Conservation (phyloP, 2,329 filamentous ascomycete species). For the Cryphonectria nitschkei region DNA sequence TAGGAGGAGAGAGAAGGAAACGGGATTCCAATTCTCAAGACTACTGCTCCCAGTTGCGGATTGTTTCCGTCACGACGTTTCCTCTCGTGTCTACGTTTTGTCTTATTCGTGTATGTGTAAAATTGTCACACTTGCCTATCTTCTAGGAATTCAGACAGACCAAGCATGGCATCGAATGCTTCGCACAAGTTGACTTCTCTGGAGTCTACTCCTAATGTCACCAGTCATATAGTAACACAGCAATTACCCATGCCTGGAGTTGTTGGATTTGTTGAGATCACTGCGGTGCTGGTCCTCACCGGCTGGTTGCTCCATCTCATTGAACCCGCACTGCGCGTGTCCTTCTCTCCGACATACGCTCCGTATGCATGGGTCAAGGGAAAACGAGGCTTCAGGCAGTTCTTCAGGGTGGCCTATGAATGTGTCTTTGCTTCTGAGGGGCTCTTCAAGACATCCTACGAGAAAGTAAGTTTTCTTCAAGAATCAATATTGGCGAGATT, state of each 20-base stretch:
- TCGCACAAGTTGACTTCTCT: neutral
- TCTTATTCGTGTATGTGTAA: neutral
- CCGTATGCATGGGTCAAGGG: conserved; percentile 5
- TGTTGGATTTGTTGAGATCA: neutral
- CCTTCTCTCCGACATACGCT: conserved; percentile 2
- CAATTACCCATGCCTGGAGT: neutral
- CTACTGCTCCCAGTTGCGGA: neutral
- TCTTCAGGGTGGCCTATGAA: conserved; percentile 3
- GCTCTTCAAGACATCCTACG: neutral
- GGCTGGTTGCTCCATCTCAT: conserved; percentile 9
- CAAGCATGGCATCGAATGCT: neutral
- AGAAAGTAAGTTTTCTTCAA: neutral
- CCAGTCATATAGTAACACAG: neutral
- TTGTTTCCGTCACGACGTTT: neutral
- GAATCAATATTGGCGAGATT: neutral
- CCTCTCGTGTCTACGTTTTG: neutral
- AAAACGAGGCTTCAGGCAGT: neutral
- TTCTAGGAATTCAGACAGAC: neutral
- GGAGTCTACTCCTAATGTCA: neutral
- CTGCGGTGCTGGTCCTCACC: neutral
- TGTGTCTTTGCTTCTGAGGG: conserved; percentile 3
- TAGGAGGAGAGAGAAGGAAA: neutral
- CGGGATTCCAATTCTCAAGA: neutral
- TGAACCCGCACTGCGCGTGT: conserved; percentile 1
- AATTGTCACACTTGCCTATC: neutral